A percentile compares a stretch with the other conserved stretches of the same genome.
Conservation (phyloP, 2,329 filamentous ascomycete genomes). For the Botryosphaeria dothidea region DNA sequence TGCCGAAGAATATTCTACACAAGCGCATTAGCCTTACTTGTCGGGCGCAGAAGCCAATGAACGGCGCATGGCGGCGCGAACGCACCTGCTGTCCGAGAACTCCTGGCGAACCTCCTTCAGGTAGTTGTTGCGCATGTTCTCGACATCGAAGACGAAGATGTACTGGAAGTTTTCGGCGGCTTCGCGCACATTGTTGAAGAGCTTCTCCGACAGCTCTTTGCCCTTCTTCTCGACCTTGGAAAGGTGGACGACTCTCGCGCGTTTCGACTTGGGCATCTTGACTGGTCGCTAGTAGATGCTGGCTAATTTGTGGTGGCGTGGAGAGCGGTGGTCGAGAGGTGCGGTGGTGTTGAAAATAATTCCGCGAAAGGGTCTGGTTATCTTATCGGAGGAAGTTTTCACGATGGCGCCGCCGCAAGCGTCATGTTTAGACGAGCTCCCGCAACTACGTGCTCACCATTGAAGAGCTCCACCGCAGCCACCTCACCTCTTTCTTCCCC, state of each 20-base stretch:
- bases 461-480: not conserved
- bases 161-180: slow-evolving; percentile 82
- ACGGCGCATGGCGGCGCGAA: slow-evolving; percentile 27
- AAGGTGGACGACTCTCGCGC: slow-evolving; percentile 83
- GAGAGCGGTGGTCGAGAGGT: not conserved
- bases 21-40: slow-evolving; percentile 2
- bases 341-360: slow-evolving; percentile 21
- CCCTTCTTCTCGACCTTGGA: slow-evolving; percentile 92
- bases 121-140: slow-evolving; percentile 98
- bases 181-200: slow-evolving; percentile 86
- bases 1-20: slow-evolving; percentile 83
- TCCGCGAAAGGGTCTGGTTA: slow-evolving; percentile 9
- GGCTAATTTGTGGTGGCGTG: slow-evolving; percentile 9
- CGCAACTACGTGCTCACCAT: not conserved
- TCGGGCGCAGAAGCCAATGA: not conserved
- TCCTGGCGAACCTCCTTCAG: slow-evolving; percentile 87
- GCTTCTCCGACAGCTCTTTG: slow-evolving; percentile 82
- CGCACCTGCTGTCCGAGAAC: slow-evolving; percentile 78
- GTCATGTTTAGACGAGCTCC: slow-evolving; percentile 15
- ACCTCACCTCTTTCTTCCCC: not conserved
- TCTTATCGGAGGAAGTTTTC: slow-evolving; percentile 19
- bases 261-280: slow-evolving; percentile 94
- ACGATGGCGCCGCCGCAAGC: slow-evolving; percentile 13
- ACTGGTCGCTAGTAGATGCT: slow-evolving; percentile 20
- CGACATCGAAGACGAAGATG: slow-evolving; percentile 90